These are phyloP conservation scores for Coemansia aciculifera DNA, from an alignment of 192 early-diverging fungal species.

Conservation along the genomic window DNA sequence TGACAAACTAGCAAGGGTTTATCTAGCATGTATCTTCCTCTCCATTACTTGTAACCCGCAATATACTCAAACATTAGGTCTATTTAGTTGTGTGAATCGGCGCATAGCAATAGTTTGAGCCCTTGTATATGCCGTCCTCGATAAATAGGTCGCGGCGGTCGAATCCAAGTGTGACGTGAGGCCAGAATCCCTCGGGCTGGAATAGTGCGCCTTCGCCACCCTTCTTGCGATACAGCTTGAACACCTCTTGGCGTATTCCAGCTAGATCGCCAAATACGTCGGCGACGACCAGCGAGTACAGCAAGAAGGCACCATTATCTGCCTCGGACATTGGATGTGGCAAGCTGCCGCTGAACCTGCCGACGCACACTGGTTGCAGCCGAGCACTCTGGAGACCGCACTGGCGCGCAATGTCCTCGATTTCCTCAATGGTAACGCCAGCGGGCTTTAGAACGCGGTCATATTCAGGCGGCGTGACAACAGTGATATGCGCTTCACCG, in stretches of 20 bases:
- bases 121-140: slow-evolving; percentile 71
- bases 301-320: slow-evolving; percentile 18
- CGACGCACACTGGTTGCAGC: slow-evolving; percentile 63
- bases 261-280: slow-evolving; percentile 50
- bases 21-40: neutral
- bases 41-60: neutral
- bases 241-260: slow-evolving; percentile 58
- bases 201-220: slow-evolving; percentile 73
- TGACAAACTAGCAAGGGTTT: slow-evolving; percentile 28
- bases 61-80: neutral
- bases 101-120: slow-evolving; percentile 66
- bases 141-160: slow-evolving; percentile 64
- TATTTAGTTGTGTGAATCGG: slow-evolving; percentile 30
- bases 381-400: slow-evolving; percentile 59
- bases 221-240: slow-evolving; percentile 57
- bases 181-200: slow-evolving; percentile 62
- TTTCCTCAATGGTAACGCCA: slow-evolving; percentile 64
- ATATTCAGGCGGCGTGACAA: slow-evolving; percentile 70
- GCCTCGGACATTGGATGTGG: slow-evolving; percentile 22
- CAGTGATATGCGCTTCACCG: slow-evolving; percentile 73
- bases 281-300: slow-evolving; percentile 56
- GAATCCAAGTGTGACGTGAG: slow-evolving; percentile 72
- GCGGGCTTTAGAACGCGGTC: slow-evolving; percentile 55
- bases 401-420: slow-evolving; percentile 59
- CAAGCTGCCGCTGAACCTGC: slow-evolving; percentile 52